Evolutionary conservation across 257 asterid genomes (phyloP).

Genomic region (Agastache rugosa): DNA sequence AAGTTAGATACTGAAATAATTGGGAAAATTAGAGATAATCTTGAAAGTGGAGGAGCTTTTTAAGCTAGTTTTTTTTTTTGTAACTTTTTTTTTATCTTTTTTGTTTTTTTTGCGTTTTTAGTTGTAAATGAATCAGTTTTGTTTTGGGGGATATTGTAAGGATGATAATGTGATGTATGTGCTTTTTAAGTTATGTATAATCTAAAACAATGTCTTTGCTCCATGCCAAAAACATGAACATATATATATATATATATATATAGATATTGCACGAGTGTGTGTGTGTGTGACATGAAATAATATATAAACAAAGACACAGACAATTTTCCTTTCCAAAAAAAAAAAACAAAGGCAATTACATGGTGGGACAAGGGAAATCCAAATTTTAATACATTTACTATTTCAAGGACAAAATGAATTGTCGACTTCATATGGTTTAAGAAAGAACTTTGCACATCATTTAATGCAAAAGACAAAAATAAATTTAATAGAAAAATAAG

Average conservation of each 20-base stretch:
- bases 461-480: slow-evolving; percentile 30
- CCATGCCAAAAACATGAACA: neutral
- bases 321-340: neutral
- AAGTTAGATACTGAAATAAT: slow-evolving; percentile 11
- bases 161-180: slow-evolving; percentile 17
- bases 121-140: slow-evolving; percentile 71
- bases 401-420: slow-evolving; percentile 45
- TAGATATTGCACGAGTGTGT: too few species aligned
- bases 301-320: too few species aligned
- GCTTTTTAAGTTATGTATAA: slow-evolving; percentile 26
- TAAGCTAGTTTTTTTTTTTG: neutral
- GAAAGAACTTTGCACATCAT: slow-evolving; percentile 43
- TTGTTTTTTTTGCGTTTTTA: neutral
- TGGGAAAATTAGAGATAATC: slow-evolving; percentile 4
- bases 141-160: slow-evolving; percentile 32
- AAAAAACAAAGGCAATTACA: too few species aligned
- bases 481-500: neutral
- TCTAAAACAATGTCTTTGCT: slow-evolving; percentile 1
- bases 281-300: neutral
- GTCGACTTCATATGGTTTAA: slow-evolving; percentile 41
- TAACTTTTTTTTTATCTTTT: neutral
- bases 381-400: slow-evolving; percentile 14
- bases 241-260: too few species aligned
- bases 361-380: slow-evolving; percentile 34
- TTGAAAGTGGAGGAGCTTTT: neutral